Conservation (phyloP, 2,329 filamentous ascomycete species). For the Pyricularia grisea region DNA sequence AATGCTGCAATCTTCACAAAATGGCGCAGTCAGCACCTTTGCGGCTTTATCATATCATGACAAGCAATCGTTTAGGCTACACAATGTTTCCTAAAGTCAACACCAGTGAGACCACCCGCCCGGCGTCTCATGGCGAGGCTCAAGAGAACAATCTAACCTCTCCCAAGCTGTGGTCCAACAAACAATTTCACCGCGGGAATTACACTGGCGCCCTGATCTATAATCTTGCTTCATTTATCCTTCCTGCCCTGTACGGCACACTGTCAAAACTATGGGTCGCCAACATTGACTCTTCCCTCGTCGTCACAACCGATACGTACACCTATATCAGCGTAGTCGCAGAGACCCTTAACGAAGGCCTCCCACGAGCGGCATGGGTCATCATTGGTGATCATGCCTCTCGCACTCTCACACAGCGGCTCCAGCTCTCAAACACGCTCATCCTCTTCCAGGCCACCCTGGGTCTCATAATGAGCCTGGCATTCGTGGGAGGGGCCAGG, state of each 20-base stretch:
- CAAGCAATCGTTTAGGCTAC: neutral
- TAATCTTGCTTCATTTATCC: conserved; percentile 52
- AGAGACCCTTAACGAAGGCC: too few species aligned
- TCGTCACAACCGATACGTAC: conserved; percentile 56
- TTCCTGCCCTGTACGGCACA: conserved; percentile 59
- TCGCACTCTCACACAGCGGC: conserved; percentile 36
- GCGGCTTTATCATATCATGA: neutral
- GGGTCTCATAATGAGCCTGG: conserved; percentile 49
- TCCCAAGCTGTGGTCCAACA: neutral
- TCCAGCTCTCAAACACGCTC: conserved; percentile 53
- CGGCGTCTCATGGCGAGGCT: neutral
- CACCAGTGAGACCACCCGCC: neutral
- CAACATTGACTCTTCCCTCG: conserved; percentile 51
- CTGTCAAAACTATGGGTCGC: conserved; percentile 64
- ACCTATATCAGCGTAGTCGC: conserved; percentile 60
- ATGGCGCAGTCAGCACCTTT: neutral
- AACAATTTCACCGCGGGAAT: conserved; percentile 26
- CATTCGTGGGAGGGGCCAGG: conserved; percentile 43
- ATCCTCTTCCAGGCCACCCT: conserved; percentile 49
- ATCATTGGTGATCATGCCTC: conserved; percentile 57
- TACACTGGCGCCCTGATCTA: conserved; percentile 44
- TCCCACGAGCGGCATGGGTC: conserved; percentile 58
- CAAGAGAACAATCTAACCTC: neutral
- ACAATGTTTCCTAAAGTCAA: conserved; percentile 1
- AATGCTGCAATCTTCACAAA: neutral